Evolutionary conservation across 331 rosid genomes (phyloP), one percentile per base, ranked within the genome.

Genomic region (Rosa hybrid): DNA sequence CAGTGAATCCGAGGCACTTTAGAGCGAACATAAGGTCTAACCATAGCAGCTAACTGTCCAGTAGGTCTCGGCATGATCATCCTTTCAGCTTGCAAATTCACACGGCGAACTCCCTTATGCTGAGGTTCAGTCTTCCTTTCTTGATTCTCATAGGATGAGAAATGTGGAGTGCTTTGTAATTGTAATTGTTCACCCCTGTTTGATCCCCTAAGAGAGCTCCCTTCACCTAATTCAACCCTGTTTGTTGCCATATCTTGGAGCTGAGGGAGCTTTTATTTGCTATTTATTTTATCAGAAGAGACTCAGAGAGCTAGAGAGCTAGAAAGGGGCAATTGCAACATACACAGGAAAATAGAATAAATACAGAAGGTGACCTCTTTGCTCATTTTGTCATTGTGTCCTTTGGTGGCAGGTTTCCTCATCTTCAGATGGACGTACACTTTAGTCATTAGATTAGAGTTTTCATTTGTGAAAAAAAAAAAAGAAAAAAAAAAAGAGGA

Each of bases 1-100:
- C 97, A 94, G 48, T 91, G 91, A 75, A 94, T 89, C 56, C 98
- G 88, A 50, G 98, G 97, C 88, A 74, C 51, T 80, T 68, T 91
- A 0, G 97, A 91, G 41, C 91, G 90, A 59, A 82, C 83, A 63
- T 91, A 91, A 12, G 92, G 85, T 80, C 97, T 87, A 13, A 86
- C 87, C 72, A 2, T 54, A 20, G 21, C 27, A 56, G 5, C 8
- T 8, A 8, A 18, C 57, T 13, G 39, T 9, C 18, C 23, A 53
- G 14, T 0, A 7, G 90, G 44, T 84, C 77, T 88, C 74, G 78
- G 67, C 77, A 85, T 70, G 82, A 38, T 80, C 54, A 80, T 71
- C 69, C 86, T 81, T 51, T 76, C 50, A 17, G 59, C 85, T 25
- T 60, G 56, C 30, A 20, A 14, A 42, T 74, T 73, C 45, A 3